Evolutionary conservation across 2,329 filamentous ascomycete species (phyloP).

Genomic region (Zymoseptoria ardabiliae): DNA sequence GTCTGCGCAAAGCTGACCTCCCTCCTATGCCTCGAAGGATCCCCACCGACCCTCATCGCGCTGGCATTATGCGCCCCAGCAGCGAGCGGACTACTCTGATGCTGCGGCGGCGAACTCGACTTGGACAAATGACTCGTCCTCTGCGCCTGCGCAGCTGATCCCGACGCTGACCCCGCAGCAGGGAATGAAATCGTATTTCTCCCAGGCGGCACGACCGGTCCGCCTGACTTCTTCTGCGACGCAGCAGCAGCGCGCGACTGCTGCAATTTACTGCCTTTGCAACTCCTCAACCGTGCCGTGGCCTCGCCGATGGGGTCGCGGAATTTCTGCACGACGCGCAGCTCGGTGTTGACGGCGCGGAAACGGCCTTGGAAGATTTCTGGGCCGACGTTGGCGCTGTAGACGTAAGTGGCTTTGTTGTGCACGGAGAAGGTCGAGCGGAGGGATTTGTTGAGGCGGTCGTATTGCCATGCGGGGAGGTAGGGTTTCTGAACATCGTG

Average conservation of each 20-base stretch:
- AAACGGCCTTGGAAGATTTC: constrained; percentile 31
- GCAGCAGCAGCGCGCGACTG: constrained; percentile 3
- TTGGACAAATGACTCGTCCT: constrained; percentile 13
- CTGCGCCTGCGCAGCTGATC: not conserved
- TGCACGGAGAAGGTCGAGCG: constrained; percentile 22
- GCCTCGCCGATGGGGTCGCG: constrained; percentile 28
- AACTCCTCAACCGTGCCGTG: constrained; percentile 18
- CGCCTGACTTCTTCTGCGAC: constrained; percentile 2
- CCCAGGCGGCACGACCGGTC: constrained; percentile 11
- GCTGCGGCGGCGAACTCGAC: constrained; percentile 14
- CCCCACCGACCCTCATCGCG: not conserved
- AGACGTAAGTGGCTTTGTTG: not conserved
- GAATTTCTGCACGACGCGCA: constrained; percentile 29
- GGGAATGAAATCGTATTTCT: constrained; percentile 20
- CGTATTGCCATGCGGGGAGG: constrained; percentile 27
- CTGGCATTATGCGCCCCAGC: not conserved
- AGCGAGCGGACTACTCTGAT: constrained; percentile 5
- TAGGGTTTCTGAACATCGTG: constrained; percentile 20
- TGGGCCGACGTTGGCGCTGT: constrained; percentile 18
- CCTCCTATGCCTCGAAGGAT: constrained; percentile 9
- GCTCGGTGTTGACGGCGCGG: constrained; percentile 28
- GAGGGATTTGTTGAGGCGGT: constrained; percentile 28
- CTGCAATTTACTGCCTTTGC: constrained; percentile 17
- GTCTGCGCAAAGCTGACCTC: constrained; percentile 23
- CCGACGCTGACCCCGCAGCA: not conserved